phyloP scores from a whole-genome alignment of 2,329 filamentous ascomycete species.

The Apiospora saccharicola region DNA sequence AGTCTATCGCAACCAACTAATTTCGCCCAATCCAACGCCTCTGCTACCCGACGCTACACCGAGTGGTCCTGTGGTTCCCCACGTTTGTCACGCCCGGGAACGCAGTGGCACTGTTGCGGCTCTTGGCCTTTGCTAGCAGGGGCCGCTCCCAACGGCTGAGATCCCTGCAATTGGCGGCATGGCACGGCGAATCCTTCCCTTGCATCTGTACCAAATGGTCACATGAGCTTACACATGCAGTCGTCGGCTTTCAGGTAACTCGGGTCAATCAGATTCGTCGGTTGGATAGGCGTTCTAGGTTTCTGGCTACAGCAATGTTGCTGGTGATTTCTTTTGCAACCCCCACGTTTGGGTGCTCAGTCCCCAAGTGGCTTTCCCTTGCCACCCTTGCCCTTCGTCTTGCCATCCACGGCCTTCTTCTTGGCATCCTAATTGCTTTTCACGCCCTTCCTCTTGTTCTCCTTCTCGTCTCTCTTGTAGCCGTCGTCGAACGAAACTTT shows the following conservation, averaged over 20 bases:
- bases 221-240: background rate
- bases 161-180: background rate
- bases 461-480: background rate
- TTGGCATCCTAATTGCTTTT: background rate
- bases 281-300: background rate
- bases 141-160: background rate
- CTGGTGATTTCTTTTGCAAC: background rate
- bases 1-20: conserved; percentile 5
- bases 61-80: background rate
- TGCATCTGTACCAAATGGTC: background rate
- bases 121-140: background rate
- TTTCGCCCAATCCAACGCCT: background rate
- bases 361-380: background rate
- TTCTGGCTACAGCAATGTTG: background rate
- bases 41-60: background rate
- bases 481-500: background rate
- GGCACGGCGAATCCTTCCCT: background rate
- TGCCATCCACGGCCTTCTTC: background rate
- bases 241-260: background rate
- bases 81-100: background rate
- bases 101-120: background rate
- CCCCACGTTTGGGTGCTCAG: conserved; percentile 4
- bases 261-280: background rate
- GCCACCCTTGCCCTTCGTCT: background rate
- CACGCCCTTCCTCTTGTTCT: background rate